phyloP scores from a whole-genome alignment of 202 grass and related monocot genomes.

The Brachypodium distachyon region DNA sequence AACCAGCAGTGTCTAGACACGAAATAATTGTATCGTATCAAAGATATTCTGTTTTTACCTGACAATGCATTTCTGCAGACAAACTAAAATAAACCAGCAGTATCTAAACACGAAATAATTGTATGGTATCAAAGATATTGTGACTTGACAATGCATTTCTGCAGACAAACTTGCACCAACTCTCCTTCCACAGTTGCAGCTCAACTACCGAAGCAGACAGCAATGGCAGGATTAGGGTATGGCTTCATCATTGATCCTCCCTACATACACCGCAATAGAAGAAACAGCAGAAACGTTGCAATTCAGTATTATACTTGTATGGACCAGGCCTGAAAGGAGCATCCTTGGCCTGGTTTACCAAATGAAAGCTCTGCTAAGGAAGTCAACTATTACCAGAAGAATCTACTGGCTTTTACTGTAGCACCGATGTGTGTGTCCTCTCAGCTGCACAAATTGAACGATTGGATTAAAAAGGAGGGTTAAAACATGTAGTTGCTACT shows the following conservation, averaged over 20 bases:
- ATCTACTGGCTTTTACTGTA: background rate
- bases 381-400: background rate
- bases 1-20: background rate
- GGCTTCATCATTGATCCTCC: conserved; percentile 18
- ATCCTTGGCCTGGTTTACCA: background rate
- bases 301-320: background rate
- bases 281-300: background rate
- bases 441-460: background rate
- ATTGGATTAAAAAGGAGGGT: background rate
- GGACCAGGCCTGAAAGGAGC: conserved; percentile 9
- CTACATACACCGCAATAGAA: background rate
- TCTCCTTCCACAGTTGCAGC: too few species aligned
- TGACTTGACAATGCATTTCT: background rate
- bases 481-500: background rate
- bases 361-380: background rate
- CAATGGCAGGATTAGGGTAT: background rate
- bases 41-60: conserved; percentile 3
- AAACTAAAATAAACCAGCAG: background rate
- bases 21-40: background rate
- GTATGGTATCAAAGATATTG: background rate
- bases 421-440: background rate
- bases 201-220: conserved; percentile 12
- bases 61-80: background rate
- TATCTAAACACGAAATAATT: background rate
- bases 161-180: conserved; percentile 14